Evolutionary conservation across 2,329 filamentous ascomycete genomes (phyloP), one percentile per base, ranked within the genome.

Genomic region (Blastomyces silverae): DNA sequence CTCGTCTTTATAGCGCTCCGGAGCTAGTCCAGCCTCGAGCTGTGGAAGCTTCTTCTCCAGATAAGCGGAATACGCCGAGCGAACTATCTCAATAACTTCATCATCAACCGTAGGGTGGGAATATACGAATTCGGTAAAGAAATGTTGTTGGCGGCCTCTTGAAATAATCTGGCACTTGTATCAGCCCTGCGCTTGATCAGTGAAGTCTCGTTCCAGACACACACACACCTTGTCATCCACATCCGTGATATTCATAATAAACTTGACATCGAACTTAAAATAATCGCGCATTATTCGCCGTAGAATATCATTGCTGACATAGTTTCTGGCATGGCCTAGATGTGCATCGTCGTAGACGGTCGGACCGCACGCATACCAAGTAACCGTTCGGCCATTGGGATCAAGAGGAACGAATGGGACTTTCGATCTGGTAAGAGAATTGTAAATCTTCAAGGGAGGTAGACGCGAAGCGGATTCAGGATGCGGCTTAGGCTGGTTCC

Each of bases 201-300:
- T 31, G 8, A n/a, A 61, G 44, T 25, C 25, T 31, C 6, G 6
- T 31, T 15, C 15, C 31, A 52, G 28, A 65, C 69, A 65, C 70
- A 65, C 69, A 65, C 70, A 55, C 72, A 86, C 85, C 82, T 89
- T 89, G 77, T 90, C 87, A 70, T 92, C 89, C 50, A 93, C 84
- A 71, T 93, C 92, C 37, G 92, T 96, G 68, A 94, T 91, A 78
- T 96, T 96, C 88, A 95, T 94, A 69, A 96, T 90, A 78, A 95
- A 96, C 66, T 87, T 86, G 69, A 96, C 85, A 53, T 91, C 81
- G 76, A 89, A 94, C 67, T 86, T 85, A 75, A 96, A 95, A 78
- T 94, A 93, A 75, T 93, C 87, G 72, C 84, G 82, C 76, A 96
- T 79, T 71, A 96, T 90, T 71, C 92, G 87, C 67, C 92, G 85